phyloP scores from a whole-genome alignment of 169 alveolate genomes.

The Hepatocystis sp. region DNA sequence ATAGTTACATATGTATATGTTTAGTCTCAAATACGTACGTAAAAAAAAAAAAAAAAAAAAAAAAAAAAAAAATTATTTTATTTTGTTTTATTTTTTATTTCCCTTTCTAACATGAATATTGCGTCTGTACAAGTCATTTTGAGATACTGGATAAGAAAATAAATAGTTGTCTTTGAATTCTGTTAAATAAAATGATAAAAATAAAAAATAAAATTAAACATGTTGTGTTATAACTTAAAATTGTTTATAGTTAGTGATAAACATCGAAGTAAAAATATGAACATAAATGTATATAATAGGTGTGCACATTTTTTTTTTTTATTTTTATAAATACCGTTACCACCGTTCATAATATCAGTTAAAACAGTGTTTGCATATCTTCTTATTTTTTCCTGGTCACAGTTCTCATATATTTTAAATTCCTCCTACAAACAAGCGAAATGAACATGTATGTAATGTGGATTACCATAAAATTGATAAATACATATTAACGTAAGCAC shows the following conservation, averaged over 20 bases:
- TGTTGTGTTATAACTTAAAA: no score
- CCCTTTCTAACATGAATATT: constrained; percentile 44
- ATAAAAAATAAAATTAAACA: background rate
- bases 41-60: no score
- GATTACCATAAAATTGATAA: no score
- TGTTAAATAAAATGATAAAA: constrained; percentile 11
- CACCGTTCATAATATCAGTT: constrained; percentile 22
- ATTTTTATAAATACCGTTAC: constrained; percentile 8
- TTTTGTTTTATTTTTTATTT: constrained; percentile 5
- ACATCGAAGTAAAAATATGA: no score
- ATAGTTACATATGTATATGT: no score
- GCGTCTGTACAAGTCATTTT: constrained; percentile 65
- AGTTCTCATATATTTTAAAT: constrained; percentile 58
- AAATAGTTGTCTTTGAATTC: constrained; percentile 35
- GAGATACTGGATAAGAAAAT: constrained; percentile 59
- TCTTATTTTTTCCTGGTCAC: constrained; percentile 45
- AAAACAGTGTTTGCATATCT: constrained; percentile 25
- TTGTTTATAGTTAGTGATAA: no score
- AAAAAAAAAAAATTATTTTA: background rate
- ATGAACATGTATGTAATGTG: background rate
- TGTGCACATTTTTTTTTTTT: background rate
- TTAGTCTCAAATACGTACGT: no score
- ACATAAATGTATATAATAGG: background rate
- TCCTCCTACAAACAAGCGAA: constrained; percentile 48
- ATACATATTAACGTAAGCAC: background rate